phyloP scores from a whole-genome alignment of 2,329 filamentous ascomycete genomes.

The Biscogniauxia sp. region DNA sequence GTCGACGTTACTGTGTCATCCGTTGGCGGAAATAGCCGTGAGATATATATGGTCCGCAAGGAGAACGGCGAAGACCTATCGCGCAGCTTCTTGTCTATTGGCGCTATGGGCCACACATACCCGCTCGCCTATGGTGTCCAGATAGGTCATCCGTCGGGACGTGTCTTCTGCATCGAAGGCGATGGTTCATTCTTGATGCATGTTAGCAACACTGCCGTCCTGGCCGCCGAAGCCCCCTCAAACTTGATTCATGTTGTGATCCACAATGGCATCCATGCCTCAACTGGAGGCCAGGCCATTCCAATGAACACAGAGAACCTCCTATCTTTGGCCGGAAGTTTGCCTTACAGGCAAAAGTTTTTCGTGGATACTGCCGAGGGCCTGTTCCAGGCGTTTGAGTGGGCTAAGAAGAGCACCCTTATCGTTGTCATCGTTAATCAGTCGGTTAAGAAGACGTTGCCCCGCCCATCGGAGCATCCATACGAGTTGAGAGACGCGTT shows the following conservation, averaged over 20 bases:
- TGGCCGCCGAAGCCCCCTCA: background rate
- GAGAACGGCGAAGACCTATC: background rate
- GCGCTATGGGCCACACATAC: conserved; percentile 4
- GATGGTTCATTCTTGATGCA: conserved; percentile 9
- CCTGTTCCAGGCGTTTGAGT: background rate
- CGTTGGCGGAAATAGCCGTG: conserved; percentile 5
- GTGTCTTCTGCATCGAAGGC: conserved; percentile 3
- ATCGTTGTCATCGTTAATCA: background rate
- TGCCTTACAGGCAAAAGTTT: conserved; percentile 2
- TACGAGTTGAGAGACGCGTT: background rate
- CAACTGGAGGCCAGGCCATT: conserved; percentile 4
- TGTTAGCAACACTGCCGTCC: conserved; percentile 5
- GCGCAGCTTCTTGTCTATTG: conserved; percentile 1
- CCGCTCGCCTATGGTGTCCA: conserved; percentile 1
- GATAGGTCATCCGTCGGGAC: background rate
- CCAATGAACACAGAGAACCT: background rate
- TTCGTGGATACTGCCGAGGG: conserved; percentile 3
- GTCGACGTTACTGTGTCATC: conserved; percentile 2
- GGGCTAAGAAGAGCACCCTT: background rate
- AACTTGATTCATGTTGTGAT: conserved; percentile 4
- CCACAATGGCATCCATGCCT: conserved; percentile 5
- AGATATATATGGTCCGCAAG: conserved; percentile 4
- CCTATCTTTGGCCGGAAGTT: background rate
- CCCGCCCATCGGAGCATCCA: background rate
- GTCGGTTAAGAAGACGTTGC: background rate